Evolutionary conservation across 768 basidiomycete species (phyloP), one percentile per base, ranked within the genome.

Genomic region (Obba rivulosa): DNA sequence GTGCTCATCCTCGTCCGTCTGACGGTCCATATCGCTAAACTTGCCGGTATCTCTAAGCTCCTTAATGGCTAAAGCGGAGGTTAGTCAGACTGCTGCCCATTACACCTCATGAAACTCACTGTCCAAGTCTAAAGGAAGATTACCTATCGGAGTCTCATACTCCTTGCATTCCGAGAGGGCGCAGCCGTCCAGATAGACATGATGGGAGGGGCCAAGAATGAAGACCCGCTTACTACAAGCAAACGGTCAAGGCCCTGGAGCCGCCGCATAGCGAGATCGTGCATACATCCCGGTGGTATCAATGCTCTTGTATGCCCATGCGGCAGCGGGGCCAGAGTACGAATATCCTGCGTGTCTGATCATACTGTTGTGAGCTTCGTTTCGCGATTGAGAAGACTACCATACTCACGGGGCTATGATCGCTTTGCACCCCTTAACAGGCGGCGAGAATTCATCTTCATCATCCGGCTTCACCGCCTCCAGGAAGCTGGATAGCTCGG

Each of bases 121-220:
- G 1, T 85, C 79, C 18, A 72, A 63, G 66, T 96, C 92, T 21
- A 99, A 66, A 0, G 82, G 81, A 3, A 99, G 71, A 46, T 78
- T 71, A 2, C 95, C 96, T 2, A 98, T 63, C 0, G 96, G 95
- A 0, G 94, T 99, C 3, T 75, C 79, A 61, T 96, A 98, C 40
- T 73, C 67, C 16, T 73, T 69, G 67, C 87, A 94, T n/a, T 64
- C 69, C 2, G 92, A 87, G 16, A 99, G 69, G 2, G 94, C 93
- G 60, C 95, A 96, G 16, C 87, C 86, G 45, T 84, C 73, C 18
- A 98, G 72, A 65, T 93, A 87, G 58, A 87, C 76, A 56, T 96
- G 90, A 65, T 99, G 96, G 1, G 96, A 95, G 2, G 96, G 96
- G 0, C 96, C 96, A 14, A 99, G 81, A 51, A 99, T 79, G 63